A percentile compares a stretch with the other conserved stretches of the same genome.
Evolutionary conservation across 345 rosid genomes (phyloP).

Genomic region (Leavenworthia alabamica): DNA sequence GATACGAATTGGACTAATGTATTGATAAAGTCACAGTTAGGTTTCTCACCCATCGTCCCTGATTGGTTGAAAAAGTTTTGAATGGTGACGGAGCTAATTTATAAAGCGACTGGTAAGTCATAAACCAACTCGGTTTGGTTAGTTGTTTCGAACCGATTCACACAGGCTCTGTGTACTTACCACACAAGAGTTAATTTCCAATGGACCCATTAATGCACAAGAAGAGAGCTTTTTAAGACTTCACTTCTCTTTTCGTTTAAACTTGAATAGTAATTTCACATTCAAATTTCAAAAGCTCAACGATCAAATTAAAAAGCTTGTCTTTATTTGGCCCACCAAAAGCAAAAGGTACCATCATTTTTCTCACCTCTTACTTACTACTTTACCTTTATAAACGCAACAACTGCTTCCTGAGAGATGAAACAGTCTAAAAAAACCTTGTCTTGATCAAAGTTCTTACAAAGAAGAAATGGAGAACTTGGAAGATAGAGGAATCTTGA

Average conservation of each 20-base stretch:
- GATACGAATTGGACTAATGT: conserved; percentile 28
- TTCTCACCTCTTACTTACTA: conserved; percentile 1
- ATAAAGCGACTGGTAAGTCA: no score
- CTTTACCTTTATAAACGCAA: conserved; percentile 8
- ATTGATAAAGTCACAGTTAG: neutral
- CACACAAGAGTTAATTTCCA: neutral
- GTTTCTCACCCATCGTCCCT: neutral
- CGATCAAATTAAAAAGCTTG: conserved; percentile 1
- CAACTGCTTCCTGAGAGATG: conserved; percentile 1
- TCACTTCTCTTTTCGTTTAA: neutral
- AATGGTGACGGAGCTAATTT: no score
- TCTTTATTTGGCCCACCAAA: conserved; percentile 22
- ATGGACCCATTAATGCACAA: neutral
- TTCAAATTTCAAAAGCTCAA: conserved; percentile 32
- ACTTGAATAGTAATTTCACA: neutral
- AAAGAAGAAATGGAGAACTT: conserved; percentile 34
- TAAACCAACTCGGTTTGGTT: no score
- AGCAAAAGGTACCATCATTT: conserved; percentile 21
- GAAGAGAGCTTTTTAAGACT: neutral
- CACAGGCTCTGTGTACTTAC: neutral
- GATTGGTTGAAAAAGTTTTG: no score
- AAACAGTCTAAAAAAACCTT: conserved; percentile 7
- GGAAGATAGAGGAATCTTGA: conserved; percentile 36
- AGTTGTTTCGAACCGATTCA: no score
- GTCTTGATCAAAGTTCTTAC: conserved; percentile 2